phyloP scores from a whole-genome alignment of 106 monocot genomes.

The Dioscorea dumetorum region DNA sequence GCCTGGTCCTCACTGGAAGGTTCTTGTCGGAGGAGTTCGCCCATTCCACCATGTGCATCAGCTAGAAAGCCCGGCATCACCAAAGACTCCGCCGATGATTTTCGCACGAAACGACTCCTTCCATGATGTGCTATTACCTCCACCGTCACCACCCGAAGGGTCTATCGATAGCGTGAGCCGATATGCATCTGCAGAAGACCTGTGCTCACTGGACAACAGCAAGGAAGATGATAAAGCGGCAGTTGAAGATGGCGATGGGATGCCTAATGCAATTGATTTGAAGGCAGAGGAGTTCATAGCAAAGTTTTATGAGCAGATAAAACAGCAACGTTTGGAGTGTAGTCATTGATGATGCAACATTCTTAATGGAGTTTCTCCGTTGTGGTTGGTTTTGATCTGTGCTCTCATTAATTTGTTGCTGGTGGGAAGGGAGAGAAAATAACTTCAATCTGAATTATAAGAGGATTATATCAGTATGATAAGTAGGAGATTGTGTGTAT shows the following conservation, averaged over 20 bases:
- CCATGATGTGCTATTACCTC: slow-evolving; percentile 11
- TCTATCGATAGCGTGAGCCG: slow-evolving; percentile 9
- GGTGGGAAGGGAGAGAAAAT: too few species aligned
- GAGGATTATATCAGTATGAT: too few species aligned
- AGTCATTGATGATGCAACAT: not conserved
- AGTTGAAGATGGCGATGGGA: not conserved
- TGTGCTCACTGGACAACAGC: slow-evolving; percentile 13
- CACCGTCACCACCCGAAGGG: slow-evolving; percentile 16
- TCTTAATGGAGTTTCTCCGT: too few species aligned
- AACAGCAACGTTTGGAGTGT: slow-evolving; percentile 25
- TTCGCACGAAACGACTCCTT: not conserved
- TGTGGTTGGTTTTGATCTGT: too few species aligned
- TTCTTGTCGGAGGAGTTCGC: slow-evolving; percentile 4
- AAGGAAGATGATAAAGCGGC: not conserved
- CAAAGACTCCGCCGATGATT: not conserved
- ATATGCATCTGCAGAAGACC: slow-evolving; percentile 25
- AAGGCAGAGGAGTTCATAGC: slow-evolving; percentile 50
- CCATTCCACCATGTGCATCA: slow-evolving; percentile 14
- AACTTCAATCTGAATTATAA: too few species aligned
- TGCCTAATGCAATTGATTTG: slow-evolving; percentile 19
- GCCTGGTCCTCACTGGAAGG: not conserved
- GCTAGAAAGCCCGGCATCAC: not conserved
- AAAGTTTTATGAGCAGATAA: slow-evolving; percentile 42
- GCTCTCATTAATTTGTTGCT: too few species aligned
- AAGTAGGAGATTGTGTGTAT: too few species aligned